A percentile compares a stretch with the other conserved stretches of the same genome.
Evolutionary conservation across 148 eudicot species (phyloP).

Genomic region (Chenopodium suecicum): DNA sequence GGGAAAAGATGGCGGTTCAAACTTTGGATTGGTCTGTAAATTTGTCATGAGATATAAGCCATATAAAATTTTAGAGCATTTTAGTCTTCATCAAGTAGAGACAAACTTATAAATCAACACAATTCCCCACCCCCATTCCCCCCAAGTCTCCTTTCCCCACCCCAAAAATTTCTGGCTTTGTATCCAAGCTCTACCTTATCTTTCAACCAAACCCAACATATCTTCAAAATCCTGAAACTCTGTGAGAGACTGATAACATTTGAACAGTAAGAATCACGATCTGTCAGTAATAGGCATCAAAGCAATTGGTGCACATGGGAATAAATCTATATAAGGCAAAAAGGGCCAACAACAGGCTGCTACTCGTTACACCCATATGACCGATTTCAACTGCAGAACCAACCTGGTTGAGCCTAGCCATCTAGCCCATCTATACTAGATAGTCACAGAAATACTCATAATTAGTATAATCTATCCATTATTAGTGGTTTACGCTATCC

Average conservation of each 20-base stretch:
- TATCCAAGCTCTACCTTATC: background rate
- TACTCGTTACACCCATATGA: background rate
- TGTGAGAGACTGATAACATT: background rate
- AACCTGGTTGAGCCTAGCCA: background rate
- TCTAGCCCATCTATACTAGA: background rate
- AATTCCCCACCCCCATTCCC: background rate
- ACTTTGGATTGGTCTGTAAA: background rate
- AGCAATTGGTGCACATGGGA: background rate
- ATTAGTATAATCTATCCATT: background rate
- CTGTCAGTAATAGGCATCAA: background rate
- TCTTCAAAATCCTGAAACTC: background rate
- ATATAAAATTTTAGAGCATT: background rate
- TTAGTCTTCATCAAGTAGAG: too few relatives aligned
- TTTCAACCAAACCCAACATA: background rate
- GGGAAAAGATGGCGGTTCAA: background rate
- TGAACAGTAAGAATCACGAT: background rate
- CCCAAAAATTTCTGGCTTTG: background rate
- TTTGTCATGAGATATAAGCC: background rate
- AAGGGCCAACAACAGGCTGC: background rate
- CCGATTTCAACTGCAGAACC: background rate
- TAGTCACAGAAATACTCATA: background rate
- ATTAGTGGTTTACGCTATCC: background rate
- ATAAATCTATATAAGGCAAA: background rate
- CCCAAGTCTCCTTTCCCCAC: background rate
- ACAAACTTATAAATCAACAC: background rate